These are phyloP conservation scores for Podospora pseudopauciseta DNA, from an alignment of 495 filamentous ascomycete genomes.

Conservation along the genomic window DNA sequence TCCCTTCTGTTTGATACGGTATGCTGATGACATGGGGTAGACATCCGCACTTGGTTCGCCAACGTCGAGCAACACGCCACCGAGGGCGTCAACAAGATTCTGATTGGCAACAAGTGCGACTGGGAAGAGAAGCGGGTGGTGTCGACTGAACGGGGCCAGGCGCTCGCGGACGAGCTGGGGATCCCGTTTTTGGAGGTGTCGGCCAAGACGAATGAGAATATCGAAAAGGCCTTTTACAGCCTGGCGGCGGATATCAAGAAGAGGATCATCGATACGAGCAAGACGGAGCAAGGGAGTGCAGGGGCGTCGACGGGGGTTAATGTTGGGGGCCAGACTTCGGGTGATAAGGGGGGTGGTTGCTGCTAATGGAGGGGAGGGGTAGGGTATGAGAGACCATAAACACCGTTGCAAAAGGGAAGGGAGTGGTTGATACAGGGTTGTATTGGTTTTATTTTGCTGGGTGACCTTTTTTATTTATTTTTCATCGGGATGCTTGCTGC, in stretches of 20 bases:
- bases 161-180: slow-evolving; percentile 89
- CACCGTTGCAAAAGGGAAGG: too few species aligned
- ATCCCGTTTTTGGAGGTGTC: slow-evolving; percentile 99
- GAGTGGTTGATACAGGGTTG: too few species aligned
- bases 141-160: slow-evolving; percentile 87
- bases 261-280: slow-evolving; percentile 79
- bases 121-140: slow-evolving; percentile 98
- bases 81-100: slow-evolving; percentile 98
- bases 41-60: slow-evolving; percentile 98
- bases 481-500: too few species aligned
- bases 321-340: slow-evolving; percentile 60
- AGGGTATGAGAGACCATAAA: neutral
- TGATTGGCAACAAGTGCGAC: slow-evolving; percentile 99
- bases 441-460: too few species aligned
- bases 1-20: neutral
- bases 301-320: slow-evolving; percentile 58
- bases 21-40: slow-evolving; percentile 42
- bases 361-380: slow-evolving; percentile 53
- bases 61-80: slow-evolving; percentile 99
- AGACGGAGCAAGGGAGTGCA: slow-evolving; percentile 59
- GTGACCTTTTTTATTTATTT: too few species aligned
- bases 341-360: slow-evolving; percentile 73
- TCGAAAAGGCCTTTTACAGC: slow-evolving; percentile 97
- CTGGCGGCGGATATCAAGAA: slow-evolving; percentile 98
- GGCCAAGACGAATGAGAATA: slow-evolving; percentile 98